Conservation (phyloP, 2,329 filamentous ascomycete genomes). For the Colletotrichum eremochloae region DNA sequence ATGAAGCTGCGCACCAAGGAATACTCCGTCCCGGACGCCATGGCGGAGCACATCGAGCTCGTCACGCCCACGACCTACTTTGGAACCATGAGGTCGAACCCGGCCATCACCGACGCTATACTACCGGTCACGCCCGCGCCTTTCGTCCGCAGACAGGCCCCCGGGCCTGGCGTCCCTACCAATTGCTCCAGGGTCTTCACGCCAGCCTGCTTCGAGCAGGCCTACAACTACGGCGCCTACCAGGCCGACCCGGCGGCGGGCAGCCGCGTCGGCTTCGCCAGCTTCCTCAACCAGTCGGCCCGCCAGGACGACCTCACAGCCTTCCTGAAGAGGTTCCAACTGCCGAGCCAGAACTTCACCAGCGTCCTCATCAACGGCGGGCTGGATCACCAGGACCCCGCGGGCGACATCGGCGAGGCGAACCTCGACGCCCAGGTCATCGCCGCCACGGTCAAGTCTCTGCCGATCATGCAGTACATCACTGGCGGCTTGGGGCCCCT, state of each 20-base stretch:
- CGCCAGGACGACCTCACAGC: constrained; percentile 59
- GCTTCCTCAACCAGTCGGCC: constrained; percentile 65
- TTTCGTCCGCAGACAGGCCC: constrained; percentile 25
- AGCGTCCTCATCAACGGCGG: constrained; percentile 56
- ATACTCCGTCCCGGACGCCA: constrained; percentile 50
- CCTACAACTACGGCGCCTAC: constrained; percentile 64
- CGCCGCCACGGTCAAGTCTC: constrained; percentile 63
- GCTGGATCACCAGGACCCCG: constrained; percentile 54
- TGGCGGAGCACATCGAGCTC: constrained; percentile 57
- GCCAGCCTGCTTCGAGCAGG: constrained; percentile 61
- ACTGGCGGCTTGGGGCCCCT: constrained; percentile 49
- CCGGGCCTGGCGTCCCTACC: constrained; percentile 41
- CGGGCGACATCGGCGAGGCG: constrained; percentile 62
- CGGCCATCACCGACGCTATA: constrained; percentile 27
- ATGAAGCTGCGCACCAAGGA: constrained; percentile 50
- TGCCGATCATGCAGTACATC: constrained; percentile 47
- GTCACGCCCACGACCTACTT: constrained; percentile 63
- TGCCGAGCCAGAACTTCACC: constrained; percentile 60
- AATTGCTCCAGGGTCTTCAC: constrained; percentile 54
- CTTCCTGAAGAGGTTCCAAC: constrained; percentile 53
- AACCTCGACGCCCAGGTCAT: constrained; percentile 76
- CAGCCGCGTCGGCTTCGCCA: constrained; percentile 63
- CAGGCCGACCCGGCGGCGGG: constrained; percentile 58
- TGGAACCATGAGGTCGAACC: constrained; percentile 48
- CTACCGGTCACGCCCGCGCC: constrained; percentile 9